phyloP scores from a whole-genome alignment of 2,329 filamentous ascomycete species.

The Lecanicillium sp. region DNA sequence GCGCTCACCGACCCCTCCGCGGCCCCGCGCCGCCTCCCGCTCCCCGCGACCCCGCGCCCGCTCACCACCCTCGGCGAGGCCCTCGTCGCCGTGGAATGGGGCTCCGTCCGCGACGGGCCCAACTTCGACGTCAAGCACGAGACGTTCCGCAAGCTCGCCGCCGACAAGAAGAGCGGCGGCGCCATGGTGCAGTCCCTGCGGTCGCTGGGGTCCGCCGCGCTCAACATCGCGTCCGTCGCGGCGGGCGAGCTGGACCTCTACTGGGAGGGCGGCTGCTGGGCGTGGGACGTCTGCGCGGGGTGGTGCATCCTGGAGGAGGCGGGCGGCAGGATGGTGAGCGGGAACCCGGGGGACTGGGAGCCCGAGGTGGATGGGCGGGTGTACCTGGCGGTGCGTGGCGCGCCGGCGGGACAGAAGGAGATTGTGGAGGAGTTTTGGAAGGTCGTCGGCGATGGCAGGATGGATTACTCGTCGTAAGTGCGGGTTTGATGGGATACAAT shows the following conservation, averaged over 20 bases:
- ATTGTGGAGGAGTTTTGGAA: slow-evolving; percentile 60
- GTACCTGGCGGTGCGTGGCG: slow-evolving; percentile 58
- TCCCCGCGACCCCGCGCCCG: slow-evolving; percentile 44
- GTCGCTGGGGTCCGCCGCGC: slow-evolving; percentile 64
- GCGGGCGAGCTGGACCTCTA: slow-evolving; percentile 66
- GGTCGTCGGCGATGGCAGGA: slow-evolving; percentile 47
- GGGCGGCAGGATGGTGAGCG: slow-evolving; percentile 65
- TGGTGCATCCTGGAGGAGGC: slow-evolving; percentile 73
- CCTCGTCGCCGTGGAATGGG: slow-evolving; percentile 70
- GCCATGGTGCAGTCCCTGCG: slow-evolving; percentile 72
- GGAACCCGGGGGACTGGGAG: slow-evolving; percentile 69
- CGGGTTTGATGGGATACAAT: slow-evolving; percentile 7
- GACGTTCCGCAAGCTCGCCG: slow-evolving; percentile 57
- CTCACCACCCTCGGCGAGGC: slow-evolving; percentile 55
- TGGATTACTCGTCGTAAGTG: slow-evolving; percentile 38
- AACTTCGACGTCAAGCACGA: slow-evolving; percentile 66
- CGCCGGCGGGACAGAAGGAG: slow-evolving; percentile 53
- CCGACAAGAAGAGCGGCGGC: slow-evolving; percentile 55
- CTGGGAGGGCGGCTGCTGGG: slow-evolving; percentile 81
- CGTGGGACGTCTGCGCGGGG: slow-evolving; percentile 78
- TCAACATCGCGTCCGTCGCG: slow-evolving; percentile 69
- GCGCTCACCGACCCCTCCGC: slow-evolving; percentile 28
- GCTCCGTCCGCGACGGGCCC: slow-evolving; percentile 57
- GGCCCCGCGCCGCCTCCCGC: slow-evolving; percentile 33
- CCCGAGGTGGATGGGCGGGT: slow-evolving; percentile 51